phyloP scores from a whole-genome alignment of 352 stramenopile genomes.

The Phytopythium aichiense region DNA sequence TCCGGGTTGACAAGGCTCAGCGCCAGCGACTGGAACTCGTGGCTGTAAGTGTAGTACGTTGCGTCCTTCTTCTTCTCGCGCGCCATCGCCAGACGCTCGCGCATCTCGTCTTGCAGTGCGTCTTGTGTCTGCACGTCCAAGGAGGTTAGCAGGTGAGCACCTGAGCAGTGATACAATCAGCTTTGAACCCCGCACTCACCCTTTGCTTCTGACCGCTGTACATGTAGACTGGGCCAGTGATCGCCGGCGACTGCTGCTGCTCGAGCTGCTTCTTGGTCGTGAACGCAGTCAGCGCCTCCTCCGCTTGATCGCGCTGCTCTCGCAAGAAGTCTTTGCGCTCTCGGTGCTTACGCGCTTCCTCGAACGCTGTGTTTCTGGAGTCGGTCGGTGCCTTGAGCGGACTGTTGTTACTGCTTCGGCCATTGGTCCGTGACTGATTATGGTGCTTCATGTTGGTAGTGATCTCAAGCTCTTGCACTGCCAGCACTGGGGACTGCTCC shows the following conservation, averaged over 20 bases:
- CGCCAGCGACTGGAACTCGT: slow-evolving; percentile 84
- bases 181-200: slow-evolving; percentile 19
- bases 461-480: slow-evolving; percentile 7
- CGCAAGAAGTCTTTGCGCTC: slow-evolving; percentile 58
- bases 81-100: slow-evolving; percentile 52
- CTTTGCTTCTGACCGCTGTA: slow-evolving; percentile 87
- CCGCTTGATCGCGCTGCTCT: slow-evolving; percentile 29
- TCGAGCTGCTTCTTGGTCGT: slow-evolving; percentile 33
- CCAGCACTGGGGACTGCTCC: neutral
- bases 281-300: slow-evolving; percentile 30
- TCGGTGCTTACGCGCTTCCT: slow-evolving; percentile 39
- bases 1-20: slow-evolving; percentile 77
- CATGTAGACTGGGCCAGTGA: slow-evolving; percentile 51
- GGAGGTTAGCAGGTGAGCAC: neutral
- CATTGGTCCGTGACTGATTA: neutral
- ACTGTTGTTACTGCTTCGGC: slow-evolving; percentile 1
- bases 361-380: slow-evolving; percentile 62
- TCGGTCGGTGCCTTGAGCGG: slow-evolving; percentile 73
- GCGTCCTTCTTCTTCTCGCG: slow-evolving; percentile 18
- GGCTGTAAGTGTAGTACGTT: slow-evolving; percentile 84
- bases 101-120: slow-evolving; percentile 75
- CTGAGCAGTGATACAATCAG: neutral
- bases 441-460: slow-evolving; percentile 7
- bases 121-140: slow-evolving; percentile 60
- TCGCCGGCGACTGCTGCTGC: slow-evolving; percentile 15